Conservation (phyloP, 1,139 yeast genomes). For the Waltiozyma solani region DNA sequence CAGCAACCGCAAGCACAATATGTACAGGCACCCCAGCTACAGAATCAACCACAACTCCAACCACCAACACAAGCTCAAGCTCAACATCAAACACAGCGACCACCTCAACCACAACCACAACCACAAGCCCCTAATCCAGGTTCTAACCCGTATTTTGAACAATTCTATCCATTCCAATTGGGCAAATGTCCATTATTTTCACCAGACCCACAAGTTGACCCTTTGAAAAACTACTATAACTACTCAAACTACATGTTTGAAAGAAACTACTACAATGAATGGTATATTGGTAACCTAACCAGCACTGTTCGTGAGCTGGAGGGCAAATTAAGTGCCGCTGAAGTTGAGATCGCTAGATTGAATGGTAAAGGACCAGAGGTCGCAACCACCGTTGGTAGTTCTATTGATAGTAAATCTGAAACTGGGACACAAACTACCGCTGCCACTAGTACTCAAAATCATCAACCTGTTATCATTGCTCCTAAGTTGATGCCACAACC, state of each 20-base stretch:
- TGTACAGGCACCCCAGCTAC: no score
- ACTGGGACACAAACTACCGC: no score
- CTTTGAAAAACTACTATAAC: not conserved
- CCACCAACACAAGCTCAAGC: not conserved
- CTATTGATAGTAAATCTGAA: no score
- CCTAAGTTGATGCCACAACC: no score
- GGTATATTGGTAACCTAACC: not conserved
- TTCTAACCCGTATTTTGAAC: not conserved
- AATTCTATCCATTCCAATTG: not conserved
- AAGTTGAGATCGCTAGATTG: no score
- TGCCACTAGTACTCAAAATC: no score
- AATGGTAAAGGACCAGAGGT: no score
- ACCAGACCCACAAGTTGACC: not conserved
- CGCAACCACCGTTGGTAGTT: no score
- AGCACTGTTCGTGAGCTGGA: not conserved
- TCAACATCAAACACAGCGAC: not conserved
- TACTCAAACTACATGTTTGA: not conserved
- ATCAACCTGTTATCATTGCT: no score
- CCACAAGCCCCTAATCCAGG: not conserved
- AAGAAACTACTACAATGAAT: not conserved
- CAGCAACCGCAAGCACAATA: no score
- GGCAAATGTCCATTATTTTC: not conserved
- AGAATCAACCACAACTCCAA: no score
- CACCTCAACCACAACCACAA: not conserved
- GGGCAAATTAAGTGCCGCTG: not conserved